Evolutionary conservation across 345 rosid genomes (phyloP), one percentile per base, ranked within the genome.

Genomic region (Turnera subulata): DNA sequence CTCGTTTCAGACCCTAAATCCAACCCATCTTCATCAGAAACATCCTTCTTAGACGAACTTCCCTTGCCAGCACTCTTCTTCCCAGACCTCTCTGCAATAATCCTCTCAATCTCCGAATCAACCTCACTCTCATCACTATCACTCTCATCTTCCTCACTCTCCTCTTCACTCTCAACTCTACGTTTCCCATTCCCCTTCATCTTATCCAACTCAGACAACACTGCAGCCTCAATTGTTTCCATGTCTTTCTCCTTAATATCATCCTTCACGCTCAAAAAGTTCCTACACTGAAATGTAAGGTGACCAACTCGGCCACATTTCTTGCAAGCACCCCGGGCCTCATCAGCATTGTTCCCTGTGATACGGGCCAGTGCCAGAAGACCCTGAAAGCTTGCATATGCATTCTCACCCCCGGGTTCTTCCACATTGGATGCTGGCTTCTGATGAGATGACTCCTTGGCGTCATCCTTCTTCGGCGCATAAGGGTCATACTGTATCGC

Each of bases 221-320:
- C 82, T 1, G 83, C 84, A 54, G 80, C 95, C 53, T 81, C 80
- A 52, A 82, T 70, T 2, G 75, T 82, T 24, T 81, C 89, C 0
- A 64, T 55, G 39, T 85, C 94, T 52, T 75, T 87, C 66, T 84
- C 96, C 68, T 82, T 80, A 17, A 5, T 55, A 57, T 82, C 97
- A 50, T 86, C 97, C 66, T 84, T 92, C 16, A 82, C 35, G 54
- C 97, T 89, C 75, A 93, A 22, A 14, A 93, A 87, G 33, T 93
- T 93, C 66, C 93, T 83, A 48, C 99, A 93, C 58, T 93, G 96
- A 70, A 73, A 87, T 2, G 94, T 79, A 67, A 93, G 76, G 48
- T 93, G 99, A 55, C 99, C 97, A 39, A 89, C 96, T 51, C 94
- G n/a, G n/a, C n/a, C n/a, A n/a, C n/a, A n/a, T n/a, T n/a, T n/a